Base-by-base conservation (phyloP, 106 monocot genomes). In the Alisma plantagoaquatica region DNA sequence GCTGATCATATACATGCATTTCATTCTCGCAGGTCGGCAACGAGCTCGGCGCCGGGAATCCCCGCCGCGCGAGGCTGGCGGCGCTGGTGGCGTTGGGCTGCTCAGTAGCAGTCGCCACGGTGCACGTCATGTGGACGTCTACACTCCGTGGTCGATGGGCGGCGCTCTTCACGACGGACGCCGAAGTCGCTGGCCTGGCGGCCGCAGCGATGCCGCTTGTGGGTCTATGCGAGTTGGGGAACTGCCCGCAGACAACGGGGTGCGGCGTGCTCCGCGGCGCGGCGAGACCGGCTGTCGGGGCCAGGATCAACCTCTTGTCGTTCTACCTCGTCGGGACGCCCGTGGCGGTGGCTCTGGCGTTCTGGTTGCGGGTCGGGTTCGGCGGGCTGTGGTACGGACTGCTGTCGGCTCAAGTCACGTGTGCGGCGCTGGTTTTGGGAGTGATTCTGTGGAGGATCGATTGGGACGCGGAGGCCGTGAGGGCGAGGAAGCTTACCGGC, bases 201-300 rank as follows among this genome's bases (percentile, higher is more conserved):
- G 70, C 91, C 7, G 71, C 81, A 4, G 85, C 62, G 28, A 55
- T 91, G 84, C 91, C 91, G 0, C 11, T 91, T 3, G 17, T 91
- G 23, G 91, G 91, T 1, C 63, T 91, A 9, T 91, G 91, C 62
- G 91, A 91, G 72, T 67, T 91, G 14, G 91, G 81, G 21, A 91
- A 85, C 60, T 85, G 84, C 69, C 90, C 90, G 27, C 90, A 91
- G 60, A 84, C 90, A 1, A 84, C 90, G 5, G 90, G 84, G 3
- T 91, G 84, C 57, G 91, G 91, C 9, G 91, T 91, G 2, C 77
- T 91, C 23, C 80, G 91, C 29, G 91, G 85, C 30, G 75, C 85
- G 8, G 91, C 91, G 17, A 49, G 85, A 16, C 91, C 91, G 2
- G 84, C 75, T 2, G 58, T 75, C 16, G 91, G 77, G 11, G 91